A percentile compares a stretch with the other conserved stretches of the same genome.
Conservation (phyloP, 2,329 filamentous ascomycete genomes). For the Neurospora crassa region DNA sequence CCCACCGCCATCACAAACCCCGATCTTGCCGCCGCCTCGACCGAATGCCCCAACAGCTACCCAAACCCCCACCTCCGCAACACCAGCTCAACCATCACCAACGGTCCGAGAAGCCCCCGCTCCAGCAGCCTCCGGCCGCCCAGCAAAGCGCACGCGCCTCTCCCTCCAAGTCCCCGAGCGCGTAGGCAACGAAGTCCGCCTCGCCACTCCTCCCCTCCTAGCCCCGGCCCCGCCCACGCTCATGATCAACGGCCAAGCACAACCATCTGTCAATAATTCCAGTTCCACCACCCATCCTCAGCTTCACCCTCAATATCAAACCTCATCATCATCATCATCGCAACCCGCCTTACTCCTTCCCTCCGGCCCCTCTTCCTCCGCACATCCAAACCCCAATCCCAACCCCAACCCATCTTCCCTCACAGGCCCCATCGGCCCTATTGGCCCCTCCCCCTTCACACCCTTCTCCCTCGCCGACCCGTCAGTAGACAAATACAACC, state of each 20-base stretch:
- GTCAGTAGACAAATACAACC: slow-evolving; percentile 39
- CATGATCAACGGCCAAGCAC: slow-evolving; percentile 22
- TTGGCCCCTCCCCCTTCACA: slow-evolving; percentile 14
- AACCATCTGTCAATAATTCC: slow-evolving; percentile 4
- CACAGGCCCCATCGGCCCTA: slow-evolving; percentile 9
- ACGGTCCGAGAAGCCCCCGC: slow-evolving; percentile 1
- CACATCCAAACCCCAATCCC: background rate
- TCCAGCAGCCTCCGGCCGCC: slow-evolving; percentile 10
- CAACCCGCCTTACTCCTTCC: background rate
- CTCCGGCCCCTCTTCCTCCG: background rate
- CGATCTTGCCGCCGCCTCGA: background rate
- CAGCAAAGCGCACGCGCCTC: slow-evolving; percentile 36
- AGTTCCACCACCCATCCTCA: background rate
- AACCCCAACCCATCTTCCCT: background rate
- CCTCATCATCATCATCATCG: background rate
- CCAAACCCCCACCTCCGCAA: background rate
- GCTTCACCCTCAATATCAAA: background rate
- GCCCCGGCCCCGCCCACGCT: slow-evolving; percentile 16
- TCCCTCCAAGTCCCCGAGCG: slow-evolving; percentile 50
- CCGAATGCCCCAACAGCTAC: background rate
- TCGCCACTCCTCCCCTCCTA: slow-evolving; percentile 21
- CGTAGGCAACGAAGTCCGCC: slow-evolving; percentile 22
- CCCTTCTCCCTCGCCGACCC: slow-evolving; percentile 14
- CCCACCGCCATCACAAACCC: slow-evolving; percentile 3
- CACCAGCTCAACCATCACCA: background rate